Evolutionary conservation across 1,284 basidiomycete genomes (phyloP).

Genomic region (Leccinum subrobustum): DNA sequence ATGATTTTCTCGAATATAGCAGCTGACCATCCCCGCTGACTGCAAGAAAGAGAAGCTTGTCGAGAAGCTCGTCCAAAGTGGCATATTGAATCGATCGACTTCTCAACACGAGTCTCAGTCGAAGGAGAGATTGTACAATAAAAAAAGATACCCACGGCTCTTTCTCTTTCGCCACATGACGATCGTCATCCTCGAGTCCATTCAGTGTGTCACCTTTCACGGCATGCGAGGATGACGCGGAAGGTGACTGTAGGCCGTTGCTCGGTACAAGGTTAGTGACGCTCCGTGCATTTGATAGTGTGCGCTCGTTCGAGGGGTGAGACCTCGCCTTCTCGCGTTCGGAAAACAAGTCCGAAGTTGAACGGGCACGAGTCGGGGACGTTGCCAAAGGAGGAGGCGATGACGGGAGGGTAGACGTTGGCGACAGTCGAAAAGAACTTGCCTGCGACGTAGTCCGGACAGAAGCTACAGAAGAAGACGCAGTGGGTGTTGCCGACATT

Average conservation of each 20-base stretch:
- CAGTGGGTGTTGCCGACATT: constrained; percentile 48
- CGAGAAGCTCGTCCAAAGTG: constrained; percentile 69
- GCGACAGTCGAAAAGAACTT: constrained; percentile 30
- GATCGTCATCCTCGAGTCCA: constrained; percentile 29
- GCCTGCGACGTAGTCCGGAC: constrained; percentile 33
- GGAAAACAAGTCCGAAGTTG: constrained; percentile 54
- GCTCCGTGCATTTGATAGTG: constrained; percentile 33
- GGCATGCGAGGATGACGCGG: constrained; percentile 14
- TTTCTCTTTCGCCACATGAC: constrained; percentile 35
- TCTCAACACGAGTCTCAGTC: constrained; percentile 19
- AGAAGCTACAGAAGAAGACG: constrained; percentile 38
- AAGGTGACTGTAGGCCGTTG: constrained; percentile 24
- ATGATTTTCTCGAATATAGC: neutral
- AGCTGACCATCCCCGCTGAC: constrained; percentile 74
- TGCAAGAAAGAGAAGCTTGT: constrained; percentile 72
- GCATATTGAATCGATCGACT: constrained; percentile 70
- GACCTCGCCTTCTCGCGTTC: constrained; percentile 46
- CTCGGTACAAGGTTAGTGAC: constrained; percentile 26
- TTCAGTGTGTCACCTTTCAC: constrained; percentile 16
- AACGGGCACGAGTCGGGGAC: constrained; percentile 52
- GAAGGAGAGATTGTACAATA: neutral
- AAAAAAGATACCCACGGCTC: constrained; percentile 41
- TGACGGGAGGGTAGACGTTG: constrained; percentile 33
- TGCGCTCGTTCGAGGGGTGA: constrained; percentile 31
- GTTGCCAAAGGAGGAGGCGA: constrained; percentile 36